Base-by-base conservation (phyloP, 2,329 filamentous ascomycete genomes). In the Talaromyces sp. region DNA sequence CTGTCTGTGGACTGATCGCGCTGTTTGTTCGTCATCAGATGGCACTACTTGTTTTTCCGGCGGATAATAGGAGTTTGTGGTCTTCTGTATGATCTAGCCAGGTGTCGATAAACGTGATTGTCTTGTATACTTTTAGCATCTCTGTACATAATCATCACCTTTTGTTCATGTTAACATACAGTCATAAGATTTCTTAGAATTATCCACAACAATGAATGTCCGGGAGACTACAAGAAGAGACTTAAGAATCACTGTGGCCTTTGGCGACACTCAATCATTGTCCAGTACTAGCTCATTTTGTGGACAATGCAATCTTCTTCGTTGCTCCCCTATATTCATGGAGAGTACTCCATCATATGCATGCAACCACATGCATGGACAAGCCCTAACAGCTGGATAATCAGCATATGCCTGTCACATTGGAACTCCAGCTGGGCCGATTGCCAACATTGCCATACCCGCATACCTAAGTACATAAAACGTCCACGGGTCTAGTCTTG, bases 31-130 rank as follows among this genome's bases (percentile, higher is more conserved):
- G 94, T 64, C 94, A 99, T 77, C 85, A 84, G 62, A 82, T 97
- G 63, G 94, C 94, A 45, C 77, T 96, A 68, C 80, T 94, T 64
- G 84, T 99, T 64, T 99, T 99, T 79, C 88, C 88, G 71, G 85
- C 89, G 70, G 94, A 99, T 75, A 99, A 99, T 59, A 66, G 73
- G 45, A 69, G 68, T 41, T 50, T 60, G 33, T 53, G 45, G 37
- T 48, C 58, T 51, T 56, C 36, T 60, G 53, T 40, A 22, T 57
- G 39, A 60, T 35, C 28, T 46, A 11, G 10, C 15, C 13, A 13
- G 2, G n/a, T 48, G 8, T 48, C 5, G 9, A 33, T 48, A n/a
- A n/a, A n/a, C n/a, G n/a, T 25, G 28, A 33, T 19, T 19, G n/a
- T 10, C n/a, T 33, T 35, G 28, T 48, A 48, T 48, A 13, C 19